Percentiles rank a stretch among this genome's conserved stretches.
Conservation (phyloP, 345 rosid genomes). For the Citrus medica region DNA sequence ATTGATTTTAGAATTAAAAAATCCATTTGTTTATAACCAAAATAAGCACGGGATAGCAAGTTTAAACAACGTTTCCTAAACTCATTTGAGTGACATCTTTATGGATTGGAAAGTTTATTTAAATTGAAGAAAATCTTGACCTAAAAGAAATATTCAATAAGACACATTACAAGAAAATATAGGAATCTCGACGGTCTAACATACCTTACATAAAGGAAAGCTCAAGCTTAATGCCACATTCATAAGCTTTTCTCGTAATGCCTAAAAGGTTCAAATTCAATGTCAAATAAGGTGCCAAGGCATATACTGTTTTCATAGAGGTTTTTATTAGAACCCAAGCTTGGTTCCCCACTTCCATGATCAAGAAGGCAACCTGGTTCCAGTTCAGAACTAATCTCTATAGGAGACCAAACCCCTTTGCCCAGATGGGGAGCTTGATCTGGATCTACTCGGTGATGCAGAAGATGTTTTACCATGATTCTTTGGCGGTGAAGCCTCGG, state of each 20-base stretch:
- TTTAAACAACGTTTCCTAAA: too few species aligned
- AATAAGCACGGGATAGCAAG: too few species aligned
- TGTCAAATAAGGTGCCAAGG: background rate
- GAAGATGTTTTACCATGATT: conserved; percentile 22
- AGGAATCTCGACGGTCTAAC: background rate
- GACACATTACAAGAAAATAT: background rate
- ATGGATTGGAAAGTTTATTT: too few species aligned
- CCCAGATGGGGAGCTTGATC: conserved; percentile 65
- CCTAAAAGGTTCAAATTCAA: background rate
- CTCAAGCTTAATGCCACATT: background rate
- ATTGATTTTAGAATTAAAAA: too few species aligned
- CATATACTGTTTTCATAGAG: background rate
- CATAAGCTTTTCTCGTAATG: background rate
- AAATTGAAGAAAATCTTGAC: background rate
- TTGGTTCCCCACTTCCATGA: background rate
- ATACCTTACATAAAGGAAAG: background rate
- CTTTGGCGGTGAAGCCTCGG: conserved; percentile 31
- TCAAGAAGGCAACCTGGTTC: conserved; percentile 8
- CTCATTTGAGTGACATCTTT: too few species aligned
- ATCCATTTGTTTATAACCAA: too few species aligned
- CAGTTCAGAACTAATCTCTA: conserved; percentile 55
- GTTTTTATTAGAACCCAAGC: background rate
- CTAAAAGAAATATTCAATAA: background rate
- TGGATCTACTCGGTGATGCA: conserved; percentile 43
- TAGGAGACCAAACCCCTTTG: conserved; percentile 76